phyloP scores from a whole-genome alignment of 1,139 yeast genomes.

The Pichia sp. region DNA sequence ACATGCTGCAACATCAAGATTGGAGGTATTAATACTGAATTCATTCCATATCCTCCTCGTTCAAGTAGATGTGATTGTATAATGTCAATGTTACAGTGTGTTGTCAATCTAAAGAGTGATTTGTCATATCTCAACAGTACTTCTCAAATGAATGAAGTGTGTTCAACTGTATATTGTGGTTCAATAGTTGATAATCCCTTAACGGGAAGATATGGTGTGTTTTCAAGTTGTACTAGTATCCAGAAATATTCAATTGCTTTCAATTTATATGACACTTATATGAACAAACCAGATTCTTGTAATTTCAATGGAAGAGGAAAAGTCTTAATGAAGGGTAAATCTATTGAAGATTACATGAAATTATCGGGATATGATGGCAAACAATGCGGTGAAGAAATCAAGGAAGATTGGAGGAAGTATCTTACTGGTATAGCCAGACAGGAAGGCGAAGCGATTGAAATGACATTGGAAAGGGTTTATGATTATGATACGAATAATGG shows the following conservation, averaged over 20 bases:
- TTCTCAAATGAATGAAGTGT: slow-evolving; percentile 44
- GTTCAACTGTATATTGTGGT: slow-evolving; percentile 50
- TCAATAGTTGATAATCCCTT: slow-evolving; percentile 49
- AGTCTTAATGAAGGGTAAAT: slow-evolving; percentile 32
- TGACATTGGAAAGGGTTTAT: slow-evolving; percentile 6
- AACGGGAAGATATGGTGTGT: slow-evolving; percentile 54
- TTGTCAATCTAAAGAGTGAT: slow-evolving; percentile 31
- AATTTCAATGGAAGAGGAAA: slow-evolving; percentile 41
- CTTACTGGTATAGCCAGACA: slow-evolving; percentile 19
- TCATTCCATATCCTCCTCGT: slow-evolving; percentile 57
- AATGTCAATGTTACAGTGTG: slow-evolving; percentile 49
- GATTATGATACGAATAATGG: slow-evolving; percentile 5
- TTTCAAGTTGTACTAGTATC: slow-evolving; percentile 49
- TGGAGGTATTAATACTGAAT: neutral
- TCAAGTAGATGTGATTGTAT: slow-evolving; percentile 55
- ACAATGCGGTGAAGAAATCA: slow-evolving; percentile 25
- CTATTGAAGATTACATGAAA: slow-evolving; percentile 25
- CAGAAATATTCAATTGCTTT: slow-evolving; percentile 55
- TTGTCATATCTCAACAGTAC: slow-evolving; percentile 30
- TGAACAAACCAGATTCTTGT: slow-evolving; percentile 36
- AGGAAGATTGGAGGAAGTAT: slow-evolving; percentile 25
- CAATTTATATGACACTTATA: slow-evolving; percentile 42
- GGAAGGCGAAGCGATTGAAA: slow-evolving; percentile 2
- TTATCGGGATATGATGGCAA: slow-evolving; percentile 23
- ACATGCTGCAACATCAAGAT: slow-evolving; percentile 4